Evolutionary conservation across 805 yeast genomes (phyloP).

Genomic region (Yueomyces sp.): DNA sequence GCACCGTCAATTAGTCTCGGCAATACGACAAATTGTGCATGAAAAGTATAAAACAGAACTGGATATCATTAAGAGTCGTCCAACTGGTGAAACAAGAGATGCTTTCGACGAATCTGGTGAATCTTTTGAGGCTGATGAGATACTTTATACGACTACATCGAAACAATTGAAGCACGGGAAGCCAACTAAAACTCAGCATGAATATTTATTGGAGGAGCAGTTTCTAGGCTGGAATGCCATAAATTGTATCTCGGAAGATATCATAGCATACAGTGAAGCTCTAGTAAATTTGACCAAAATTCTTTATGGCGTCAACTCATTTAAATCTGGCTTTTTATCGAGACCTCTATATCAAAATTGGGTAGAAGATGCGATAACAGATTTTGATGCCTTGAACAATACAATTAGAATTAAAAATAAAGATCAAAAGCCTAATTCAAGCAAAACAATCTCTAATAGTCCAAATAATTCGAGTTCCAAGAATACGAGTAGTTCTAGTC

Average conservation of each 20-base stretch:
- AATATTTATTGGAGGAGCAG: constrained; percentile 25
- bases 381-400: constrained; percentile 13
- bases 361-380: constrained; percentile 29
- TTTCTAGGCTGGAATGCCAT: constrained; percentile 40
- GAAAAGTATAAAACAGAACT: constrained; percentile 9
- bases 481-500: too few species aligned
- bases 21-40: constrained; percentile 28
- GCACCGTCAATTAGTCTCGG: constrained; percentile 32
- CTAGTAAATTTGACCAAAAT: constrained; percentile 28
- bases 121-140: constrained; percentile 13
- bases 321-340: constrained; percentile 38
- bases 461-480: too few species aligned
- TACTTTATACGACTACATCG: not conserved
- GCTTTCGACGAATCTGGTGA: constrained; percentile 4
- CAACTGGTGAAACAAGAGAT: not conserved
- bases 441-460: too few species aligned
- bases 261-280: constrained; percentile 37
- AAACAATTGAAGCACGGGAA: not conserved
- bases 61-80: constrained; percentile 1
- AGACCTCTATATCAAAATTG: constrained; percentile 32
- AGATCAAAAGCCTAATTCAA: too few species aligned
- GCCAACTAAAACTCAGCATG: constrained; percentile 10
- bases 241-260: constrained; percentile 34
- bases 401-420: too few species aligned
- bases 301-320: constrained; percentile 35